Evolutionary conservation across 306 rosid species (phyloP).

Genomic region (Gastrolobium bilobum): DNA sequence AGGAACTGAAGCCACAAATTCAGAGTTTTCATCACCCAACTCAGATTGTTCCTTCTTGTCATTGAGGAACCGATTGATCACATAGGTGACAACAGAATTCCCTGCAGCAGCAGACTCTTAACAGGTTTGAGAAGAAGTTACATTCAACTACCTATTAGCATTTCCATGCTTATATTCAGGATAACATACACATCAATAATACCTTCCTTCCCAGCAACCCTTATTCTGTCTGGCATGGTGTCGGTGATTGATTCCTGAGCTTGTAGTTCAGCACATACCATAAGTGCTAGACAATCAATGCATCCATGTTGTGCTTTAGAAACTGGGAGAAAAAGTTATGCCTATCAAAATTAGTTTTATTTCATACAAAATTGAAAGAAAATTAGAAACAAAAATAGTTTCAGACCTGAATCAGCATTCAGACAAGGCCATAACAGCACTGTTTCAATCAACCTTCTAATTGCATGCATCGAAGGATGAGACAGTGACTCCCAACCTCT

Average conservation of each 20-base stretch:
- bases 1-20: conserved; percentile 48
- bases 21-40: conserved; percentile 42
- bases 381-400: conserved; percentile 31
- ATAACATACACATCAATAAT: conserved; percentile 42
- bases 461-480: conserved; percentile 63
- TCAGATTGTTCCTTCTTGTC: conserved; percentile 47
- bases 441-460: conserved; percentile 70
- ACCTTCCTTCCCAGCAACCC: conserved; percentile 59
- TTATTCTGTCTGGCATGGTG: conserved; percentile 48
- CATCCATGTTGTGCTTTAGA: conserved; percentile 93
- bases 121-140: conserved; percentile 49
- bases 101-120: conserved; percentile 56
- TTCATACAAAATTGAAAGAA: conserved; percentile 26
- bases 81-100: conserved; percentile 57
- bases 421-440: conserved; percentile 81
- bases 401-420: conserved; percentile 78
- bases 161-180: conserved; percentile 19
- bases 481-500: conserved; percentile 72
- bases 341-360: conserved; percentile 28
- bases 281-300: conserved; percentile 90
- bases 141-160: conserved; percentile 33
- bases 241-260: conserved; percentile 53
- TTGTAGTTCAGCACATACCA: conserved; percentile 85
- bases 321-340: conserved; percentile 59
- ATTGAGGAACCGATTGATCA: conserved; percentile 56